A percentile compares a stretch with the other conserved stretches of the same genome.
Evolutionary conservation across 768 basidiomycete species (phyloP).

Genomic region (Piloderma croceum): DNA sequence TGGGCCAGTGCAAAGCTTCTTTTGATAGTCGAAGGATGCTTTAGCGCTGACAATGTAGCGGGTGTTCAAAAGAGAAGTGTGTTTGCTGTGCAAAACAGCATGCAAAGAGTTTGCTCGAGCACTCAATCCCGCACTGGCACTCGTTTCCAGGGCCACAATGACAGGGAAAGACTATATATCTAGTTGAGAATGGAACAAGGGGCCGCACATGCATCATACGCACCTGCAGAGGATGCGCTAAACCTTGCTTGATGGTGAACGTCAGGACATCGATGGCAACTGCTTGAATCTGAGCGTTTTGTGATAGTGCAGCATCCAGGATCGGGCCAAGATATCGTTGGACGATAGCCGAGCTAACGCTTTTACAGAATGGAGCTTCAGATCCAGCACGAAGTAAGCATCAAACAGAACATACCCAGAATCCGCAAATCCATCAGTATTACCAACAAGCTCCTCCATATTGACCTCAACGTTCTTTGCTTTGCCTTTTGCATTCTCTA

Average conservation of each 20-base stretch:
- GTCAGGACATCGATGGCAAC: slow-evolving; percentile 86
- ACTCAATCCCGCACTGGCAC: slow-evolving; percentile 51
- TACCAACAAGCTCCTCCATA: slow-evolving; percentile 92
- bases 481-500: slow-evolving; percentile 39
- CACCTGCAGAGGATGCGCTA: slow-evolving; percentile 91
- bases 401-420: slow-evolving; percentile 66
- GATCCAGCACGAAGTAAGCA: too few species aligned
- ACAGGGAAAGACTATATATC: slow-evolving; percentile 74
- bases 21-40: slow-evolving; percentile 81
- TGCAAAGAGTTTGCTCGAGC: slow-evolving; percentile 78
- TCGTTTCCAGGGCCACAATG: slow-evolving; percentile 91
- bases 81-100: slow-evolving; percentile 78
- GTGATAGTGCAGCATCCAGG: slow-evolving; percentile 72
- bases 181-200: slow-evolving; percentile 1
- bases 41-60: slow-evolving; percentile 78
- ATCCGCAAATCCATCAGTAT: slow-evolving; percentile 92
- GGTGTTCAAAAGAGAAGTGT: slow-evolving; percentile 82
- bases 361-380: slow-evolving; percentile 44
- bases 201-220: slow-evolving; percentile 13
- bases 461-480: slow-evolving; percentile 54
- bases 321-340: slow-evolving; percentile 88
- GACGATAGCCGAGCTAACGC: slow-evolving; percentile 90
- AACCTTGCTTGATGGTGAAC: slow-evolving; percentile 91
- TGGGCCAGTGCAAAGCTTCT: slow-evolving; percentile 38
- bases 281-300: slow-evolving; percentile 63